A percentile compares a stretch with the other conserved stretches of the same genome.
phyloP scores from a whole-genome alignment of 2,329 filamentous ascomycete genomes.

The Aspergillus awamori region DNA sequence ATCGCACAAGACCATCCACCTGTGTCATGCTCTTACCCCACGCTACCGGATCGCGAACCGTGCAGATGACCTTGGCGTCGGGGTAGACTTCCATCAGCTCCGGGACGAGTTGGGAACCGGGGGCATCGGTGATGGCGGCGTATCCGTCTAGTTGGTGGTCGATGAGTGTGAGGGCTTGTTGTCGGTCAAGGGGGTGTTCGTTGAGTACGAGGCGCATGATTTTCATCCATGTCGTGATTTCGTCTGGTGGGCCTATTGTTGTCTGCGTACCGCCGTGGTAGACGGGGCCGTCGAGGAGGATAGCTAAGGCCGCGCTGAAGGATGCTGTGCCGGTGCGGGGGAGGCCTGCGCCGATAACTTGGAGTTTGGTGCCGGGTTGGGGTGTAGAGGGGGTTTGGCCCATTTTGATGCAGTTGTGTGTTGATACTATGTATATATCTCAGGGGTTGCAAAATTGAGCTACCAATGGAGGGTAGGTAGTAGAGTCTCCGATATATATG shows the following conservation, averaged over 20 bases:
- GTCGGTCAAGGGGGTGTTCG: background rate
- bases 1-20: slow-evolving; percentile 17
- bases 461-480: too few relatives aligned
- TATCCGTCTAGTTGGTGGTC: slow-evolving; percentile 41
- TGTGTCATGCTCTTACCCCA: slow-evolving; percentile 31
- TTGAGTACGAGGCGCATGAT: slow-evolving; percentile 12
- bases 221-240: slow-evolving; percentile 29
- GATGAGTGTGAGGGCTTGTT: background rate
- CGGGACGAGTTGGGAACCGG: slow-evolving; percentile 46
- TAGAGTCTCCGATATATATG: background rate
- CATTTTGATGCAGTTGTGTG: background rate
- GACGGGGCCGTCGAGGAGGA: slow-evolving; percentile 53
- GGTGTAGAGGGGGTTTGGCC: slow-evolving; percentile 10
- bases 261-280: slow-evolving; percentile 54
- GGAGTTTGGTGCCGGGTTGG: slow-evolving; percentile 17
- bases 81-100: slow-evolving; percentile 55
- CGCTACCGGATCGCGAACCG: slow-evolving; percentile 26
- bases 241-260: slow-evolving; percentile 22
- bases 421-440: background rate
- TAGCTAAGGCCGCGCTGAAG: slow-evolving; percentile 52
- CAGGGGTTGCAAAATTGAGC: background rate
- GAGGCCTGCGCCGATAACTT: slow-evolving; percentile 34
- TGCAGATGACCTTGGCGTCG: slow-evolving; percentile 52
- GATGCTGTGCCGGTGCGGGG: slow-evolving; percentile 56
- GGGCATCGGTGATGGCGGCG: slow-evolving; percentile 52